Evolutionary conservation across 1,139 yeast species (phyloP), one percentile per base, ranked within the genome.

Genomic region (Hanseniaspora uvarum): DNA sequence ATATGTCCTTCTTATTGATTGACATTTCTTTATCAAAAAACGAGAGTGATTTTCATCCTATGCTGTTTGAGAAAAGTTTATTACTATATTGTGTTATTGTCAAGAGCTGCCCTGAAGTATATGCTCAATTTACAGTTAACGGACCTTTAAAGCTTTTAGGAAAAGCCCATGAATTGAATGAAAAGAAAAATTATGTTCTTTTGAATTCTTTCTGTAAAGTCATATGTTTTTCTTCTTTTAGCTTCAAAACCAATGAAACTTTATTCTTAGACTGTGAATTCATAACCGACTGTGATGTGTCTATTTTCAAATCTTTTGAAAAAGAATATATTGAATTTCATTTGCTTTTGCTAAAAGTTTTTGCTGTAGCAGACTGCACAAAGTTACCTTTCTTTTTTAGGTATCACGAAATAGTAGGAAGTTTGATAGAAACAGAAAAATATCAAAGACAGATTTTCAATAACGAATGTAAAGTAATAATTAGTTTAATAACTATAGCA

Each of bases 131-230:
- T 19, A 21, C 18, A 12, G 38, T 34, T 4, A 33, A 34, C 6
- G 47, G 46, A 4, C 36, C 38, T 14, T 31, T 21, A 18, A 50
- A 50, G 31, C 38, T 50, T n/a, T 18, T 43, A 16, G 53, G 48
- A 5, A 33, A 12, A 26, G 53, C 48, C 11, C 2, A 26, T 5
- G 6, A 19, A 6, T 23, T 50, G 10, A 4, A 21, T 8, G 21
- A 30, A 11, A 12, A 50, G 6, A 12, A 44, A 18, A 44, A 50
- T 6, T 8, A 6, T 19, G 23, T 28, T 5, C 16, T 36, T 23
- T 30, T 50, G 26, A 31, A 44, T 2, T 36, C 44, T 5, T 50
- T 50, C 31, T 43, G 48, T 14, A 44, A 50, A 38, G 36, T 50
- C n/a, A 18, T 50, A 2, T 37, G 40, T n/a, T 14, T 50, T 16